Conservation (phyloP, 2,329 filamentous ascomycete genomes). For the Talaromyces pinophilus region DNA sequence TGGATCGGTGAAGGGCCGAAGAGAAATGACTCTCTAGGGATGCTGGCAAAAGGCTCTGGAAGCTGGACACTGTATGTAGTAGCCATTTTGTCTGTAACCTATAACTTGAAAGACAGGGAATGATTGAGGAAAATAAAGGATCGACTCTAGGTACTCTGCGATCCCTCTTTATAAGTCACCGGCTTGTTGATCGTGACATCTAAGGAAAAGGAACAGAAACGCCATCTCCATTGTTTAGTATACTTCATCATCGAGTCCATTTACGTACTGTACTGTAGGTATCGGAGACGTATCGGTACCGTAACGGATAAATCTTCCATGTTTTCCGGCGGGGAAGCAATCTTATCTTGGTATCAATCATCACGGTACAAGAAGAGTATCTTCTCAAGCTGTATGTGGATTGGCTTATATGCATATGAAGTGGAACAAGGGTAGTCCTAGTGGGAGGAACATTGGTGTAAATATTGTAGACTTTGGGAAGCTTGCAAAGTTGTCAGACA, state of each 20-base stretch:
- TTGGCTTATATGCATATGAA: too few species aligned
- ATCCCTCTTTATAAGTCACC: not conserved
- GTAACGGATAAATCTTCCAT: not conserved
- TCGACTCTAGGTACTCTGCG: not conserved
- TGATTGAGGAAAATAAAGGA: not conserved
- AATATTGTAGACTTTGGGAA: too few species aligned
- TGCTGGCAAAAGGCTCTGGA: slow-evolving; percentile 63
- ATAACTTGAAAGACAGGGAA: not conserved
- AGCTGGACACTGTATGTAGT: slow-evolving; percentile 37
- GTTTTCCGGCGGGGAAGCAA: not conserved
- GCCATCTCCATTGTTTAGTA: not conserved
- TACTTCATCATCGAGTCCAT: not conserved
- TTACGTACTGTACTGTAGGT: not conserved
- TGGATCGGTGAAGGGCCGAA: slow-evolving; percentile 71
- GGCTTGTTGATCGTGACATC: not conserved
- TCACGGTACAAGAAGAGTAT: not conserved
- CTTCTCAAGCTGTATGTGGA: too few species aligned
- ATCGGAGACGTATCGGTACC: not conserved
- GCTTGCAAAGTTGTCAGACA: too few species aligned
- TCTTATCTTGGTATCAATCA: not conserved
- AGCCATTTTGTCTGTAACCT: slow-evolving; percentile 1
- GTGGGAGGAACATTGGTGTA: too few species aligned
- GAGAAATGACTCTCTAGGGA: slow-evolving; percentile 62
- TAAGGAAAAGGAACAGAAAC: not conserved
- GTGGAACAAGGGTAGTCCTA: too few species aligned